Conservation (phyloP, 2,329 filamentous ascomycete species). For the Stagonosporopsis cucurbitacearum region DNA sequence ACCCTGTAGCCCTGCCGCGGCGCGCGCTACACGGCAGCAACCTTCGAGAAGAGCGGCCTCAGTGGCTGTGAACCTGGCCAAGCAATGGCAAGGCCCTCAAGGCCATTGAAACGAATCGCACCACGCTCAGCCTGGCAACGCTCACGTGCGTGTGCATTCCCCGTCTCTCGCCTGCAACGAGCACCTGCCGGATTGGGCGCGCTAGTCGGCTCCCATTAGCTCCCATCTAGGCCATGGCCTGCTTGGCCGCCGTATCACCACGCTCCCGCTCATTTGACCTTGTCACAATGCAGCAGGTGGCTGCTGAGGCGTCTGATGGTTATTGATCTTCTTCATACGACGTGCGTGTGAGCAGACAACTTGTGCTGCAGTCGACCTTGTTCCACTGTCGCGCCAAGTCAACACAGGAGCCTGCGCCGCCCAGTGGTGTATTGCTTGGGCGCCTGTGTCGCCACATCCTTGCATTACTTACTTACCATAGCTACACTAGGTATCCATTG, state of each 20-base stretch:
- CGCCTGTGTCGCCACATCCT: slow-evolving; percentile 17
- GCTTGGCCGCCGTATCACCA: slow-evolving; percentile 19
- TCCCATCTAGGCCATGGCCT: slow-evolving; percentile 7
- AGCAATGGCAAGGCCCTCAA: slow-evolving; percentile 17
- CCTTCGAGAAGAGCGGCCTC: slow-evolving; percentile 14
- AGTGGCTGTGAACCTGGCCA: slow-evolving; percentile 18
- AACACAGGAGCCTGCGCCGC: slow-evolving; percentile 9
- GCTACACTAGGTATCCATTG: too few relatives aligned
- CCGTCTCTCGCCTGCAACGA: slow-evolving; percentile 6
- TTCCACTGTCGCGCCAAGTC: slow-evolving; percentile 5
- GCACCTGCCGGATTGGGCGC: slow-evolving; percentile 24
- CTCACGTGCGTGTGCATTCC: slow-evolving; percentile 32
- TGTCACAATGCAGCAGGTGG: slow-evolving; percentile 26
- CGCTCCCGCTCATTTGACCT: slow-evolving; percentile 17
- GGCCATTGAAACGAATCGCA: slow-evolving; percentile 1
- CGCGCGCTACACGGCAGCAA: slow-evolving; percentile 13
- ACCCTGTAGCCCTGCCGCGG: slow-evolving; percentile 13
- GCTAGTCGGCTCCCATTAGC: slow-evolving; percentile 1
- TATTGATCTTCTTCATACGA: slow-evolving; percentile 11
- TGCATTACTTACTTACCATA: too few relatives aligned
- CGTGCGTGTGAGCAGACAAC: slow-evolving; percentile 4
- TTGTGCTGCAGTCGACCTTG: neutral
- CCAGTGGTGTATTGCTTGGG: slow-evolving; percentile 12
- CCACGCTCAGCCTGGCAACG: slow-evolving; percentile 19
- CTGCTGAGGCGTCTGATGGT: slow-evolving; percentile 20